phyloP scores from a whole-genome alignment of 2,329 filamentous ascomycete genomes.

The Calonectria pauciramosa region DNA sequence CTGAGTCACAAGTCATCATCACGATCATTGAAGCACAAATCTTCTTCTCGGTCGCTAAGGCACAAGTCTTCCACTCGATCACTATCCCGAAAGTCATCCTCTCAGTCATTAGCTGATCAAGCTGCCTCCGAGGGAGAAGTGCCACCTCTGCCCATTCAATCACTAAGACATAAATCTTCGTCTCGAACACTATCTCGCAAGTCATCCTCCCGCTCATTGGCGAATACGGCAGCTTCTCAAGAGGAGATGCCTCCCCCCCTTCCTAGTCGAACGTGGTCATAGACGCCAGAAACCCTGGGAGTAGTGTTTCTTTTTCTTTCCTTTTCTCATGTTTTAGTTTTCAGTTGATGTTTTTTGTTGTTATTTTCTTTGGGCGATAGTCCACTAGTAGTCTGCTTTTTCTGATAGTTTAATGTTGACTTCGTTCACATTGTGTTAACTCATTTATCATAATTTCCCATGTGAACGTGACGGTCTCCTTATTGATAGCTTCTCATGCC shows the following conservation, averaged over 20 bases:
- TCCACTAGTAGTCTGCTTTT: neutral
- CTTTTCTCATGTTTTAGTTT: neutral
- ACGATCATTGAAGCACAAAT: neutral
- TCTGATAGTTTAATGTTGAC: neutral
- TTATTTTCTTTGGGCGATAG: neutral
- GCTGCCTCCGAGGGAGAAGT: neutral
- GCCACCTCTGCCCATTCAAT: neutral
- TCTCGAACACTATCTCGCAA: neutral
- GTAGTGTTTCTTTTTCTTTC: neutral
- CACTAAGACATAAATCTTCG: neutral
- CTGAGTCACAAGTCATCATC: neutral
- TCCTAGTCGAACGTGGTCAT: neutral
- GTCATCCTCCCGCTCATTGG: neutral
- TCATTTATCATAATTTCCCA: neutral
- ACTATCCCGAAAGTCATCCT: neutral
- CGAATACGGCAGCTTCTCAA: neutral
- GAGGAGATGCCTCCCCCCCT: neutral
- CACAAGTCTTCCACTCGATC: neutral
- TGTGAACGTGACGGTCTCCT: too few species aligned
- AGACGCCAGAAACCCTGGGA: too few species aligned
- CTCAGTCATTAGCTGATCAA: neutral
- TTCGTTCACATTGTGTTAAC: neutral
- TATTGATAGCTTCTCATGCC: too few species aligned
- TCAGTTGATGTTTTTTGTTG: neutral
- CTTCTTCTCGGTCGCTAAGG: neutral